A percentile compares a stretch with the other conserved stretches of the same genome.
These are phyloP conservation scores for Piloderma croceum DNA, from an alignment of 768 basidiomycete species.

Conservation along the genomic window DNA sequence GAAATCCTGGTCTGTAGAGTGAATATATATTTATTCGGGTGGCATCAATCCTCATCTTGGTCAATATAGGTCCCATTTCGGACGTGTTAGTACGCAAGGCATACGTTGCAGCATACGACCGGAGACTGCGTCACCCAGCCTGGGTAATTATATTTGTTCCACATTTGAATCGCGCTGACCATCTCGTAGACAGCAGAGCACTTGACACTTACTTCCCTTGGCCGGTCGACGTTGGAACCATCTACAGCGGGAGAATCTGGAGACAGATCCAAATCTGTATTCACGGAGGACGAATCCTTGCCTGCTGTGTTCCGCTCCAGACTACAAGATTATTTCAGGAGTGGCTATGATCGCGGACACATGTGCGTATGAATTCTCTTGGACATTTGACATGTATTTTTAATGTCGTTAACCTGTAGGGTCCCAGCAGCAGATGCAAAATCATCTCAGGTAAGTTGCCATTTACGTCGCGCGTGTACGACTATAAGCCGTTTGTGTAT, in stretches of 20 bases:
- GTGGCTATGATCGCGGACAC: constrained; percentile 95
- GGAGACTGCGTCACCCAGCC: constrained; percentile 83
- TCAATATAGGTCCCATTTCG: constrained; percentile 67
- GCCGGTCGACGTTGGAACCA: constrained; percentile 36
- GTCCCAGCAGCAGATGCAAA: constrained; percentile 97
- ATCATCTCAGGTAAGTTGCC: constrained; percentile 56
- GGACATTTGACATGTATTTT: not conserved
- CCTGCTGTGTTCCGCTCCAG: constrained; percentile 76
- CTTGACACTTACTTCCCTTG: constrained; percentile 72
- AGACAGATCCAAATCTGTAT: constrained; percentile 72
- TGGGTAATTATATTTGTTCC: constrained; percentile 54
- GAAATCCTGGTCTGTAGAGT: constrained; percentile 63
- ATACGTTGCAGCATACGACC: constrained; percentile 87
- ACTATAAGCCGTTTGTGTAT: not conserved
- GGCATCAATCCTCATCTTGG: constrained; percentile 1
- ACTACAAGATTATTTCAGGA: constrained; percentile 84
- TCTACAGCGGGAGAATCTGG: constrained; percentile 38
- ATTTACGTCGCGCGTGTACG: not conserved
- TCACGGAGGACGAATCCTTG: constrained; percentile 77
- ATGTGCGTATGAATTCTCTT: constrained; percentile 61
- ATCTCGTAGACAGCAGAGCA: constrained; percentile 84
- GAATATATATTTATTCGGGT: constrained; percentile 4
- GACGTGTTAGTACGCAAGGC: constrained; percentile 77
- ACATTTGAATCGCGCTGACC: not conserved
- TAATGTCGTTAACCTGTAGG: constrained; percentile 36